phyloP scores from a whole-genome alignment of 2,329 filamentous ascomycete genomes.

The Cladophialophora exuberans region DNA sequence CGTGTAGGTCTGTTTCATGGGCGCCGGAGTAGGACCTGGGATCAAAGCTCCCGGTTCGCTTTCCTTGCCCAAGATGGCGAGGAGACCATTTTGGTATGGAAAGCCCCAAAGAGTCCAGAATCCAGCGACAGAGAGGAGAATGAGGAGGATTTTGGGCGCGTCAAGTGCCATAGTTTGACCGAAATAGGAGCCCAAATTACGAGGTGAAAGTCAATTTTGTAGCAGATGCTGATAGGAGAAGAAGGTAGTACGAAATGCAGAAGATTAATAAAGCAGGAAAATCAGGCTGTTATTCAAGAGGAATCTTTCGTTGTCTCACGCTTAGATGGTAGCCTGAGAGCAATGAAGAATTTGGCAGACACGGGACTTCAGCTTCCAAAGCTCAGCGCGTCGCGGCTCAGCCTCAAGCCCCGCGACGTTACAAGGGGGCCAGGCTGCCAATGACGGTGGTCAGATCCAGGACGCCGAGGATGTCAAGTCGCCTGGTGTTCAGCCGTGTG shows the following conservation, averaged over 20 bases:
- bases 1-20: conserved; percentile 35
- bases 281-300: background rate
- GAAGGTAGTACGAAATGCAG: background rate
- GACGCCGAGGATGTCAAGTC: background rate
- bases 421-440: background rate
- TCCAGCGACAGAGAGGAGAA: conserved; percentile 25
- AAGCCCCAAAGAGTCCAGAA: conserved; percentile 35
- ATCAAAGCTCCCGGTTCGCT: conserved; percentile 33
- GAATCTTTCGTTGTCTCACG: background rate
- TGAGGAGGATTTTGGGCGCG: conserved; percentile 16
- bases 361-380: no score
- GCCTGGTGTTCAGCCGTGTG: background rate
- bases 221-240: background rate
- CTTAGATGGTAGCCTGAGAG: conserved; percentile 5
- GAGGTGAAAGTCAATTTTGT: background rate
- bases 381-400: conserved; percentile 11
- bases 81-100: conserved; percentile 35
- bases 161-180: conserved; percentile 15
- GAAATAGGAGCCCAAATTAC: background rate
- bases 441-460: conserved; percentile 12
- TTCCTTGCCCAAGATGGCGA: conserved; percentile 30
- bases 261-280: no score
- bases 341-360: background rate
- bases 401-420: conserved; percentile 14
- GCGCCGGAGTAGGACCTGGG: conserved; percentile 34